Percentiles rank a stretch among this genome's conserved stretches.
Conservation (phyloP, 192 early-diverging fungal genomes). For the Mortierella antarctica region DNA sequence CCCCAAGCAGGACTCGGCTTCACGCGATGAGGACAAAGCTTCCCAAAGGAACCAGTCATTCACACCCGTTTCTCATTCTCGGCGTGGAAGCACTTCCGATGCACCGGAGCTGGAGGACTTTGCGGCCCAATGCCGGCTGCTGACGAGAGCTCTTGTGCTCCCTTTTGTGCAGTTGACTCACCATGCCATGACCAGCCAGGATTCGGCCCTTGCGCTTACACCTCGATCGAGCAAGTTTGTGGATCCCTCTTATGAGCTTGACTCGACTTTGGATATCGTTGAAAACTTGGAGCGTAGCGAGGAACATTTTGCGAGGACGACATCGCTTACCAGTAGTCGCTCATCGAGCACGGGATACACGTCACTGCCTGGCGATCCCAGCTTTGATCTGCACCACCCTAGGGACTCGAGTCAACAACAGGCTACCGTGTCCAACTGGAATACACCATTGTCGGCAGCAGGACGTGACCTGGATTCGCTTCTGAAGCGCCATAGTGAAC, state of each 20-base stretch:
- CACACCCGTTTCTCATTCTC: neutral
- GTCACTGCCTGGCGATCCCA: neutral
- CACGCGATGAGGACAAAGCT: neutral
- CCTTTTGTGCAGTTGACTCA: constrained; percentile 57
- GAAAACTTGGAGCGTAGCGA: constrained; percentile 5
- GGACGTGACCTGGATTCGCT: constrained; percentile 43
- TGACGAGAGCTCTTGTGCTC: constrained; percentile 54
- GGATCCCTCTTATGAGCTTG: constrained; percentile 4
- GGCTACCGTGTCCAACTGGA: neutral
- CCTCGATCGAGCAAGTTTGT: constrained; percentile 7
- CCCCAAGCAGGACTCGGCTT: neutral
- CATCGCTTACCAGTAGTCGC: constrained; percentile 17
- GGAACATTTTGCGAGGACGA: neutral
- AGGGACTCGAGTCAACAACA: too few relatives aligned
- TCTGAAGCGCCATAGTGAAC: constrained; percentile 11
- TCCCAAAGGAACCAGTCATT: neutral
- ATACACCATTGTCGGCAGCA: constrained; percentile 6
- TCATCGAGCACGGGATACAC: constrained; percentile 1
- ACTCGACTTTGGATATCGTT: constrained; percentile 14
- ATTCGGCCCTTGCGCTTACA: constrained; percentile 28
- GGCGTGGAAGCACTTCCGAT: constrained; percentile 24
- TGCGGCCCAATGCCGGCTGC: constrained; percentile 54
- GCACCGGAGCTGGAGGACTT: constrained; percentile 55
- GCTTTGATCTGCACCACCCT: neutral
- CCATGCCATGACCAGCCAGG: constrained; percentile 55